Evolutionary conservation across 140 eudicot species (phyloP).

Genomic region (Oenanthe javanica): DNA sequence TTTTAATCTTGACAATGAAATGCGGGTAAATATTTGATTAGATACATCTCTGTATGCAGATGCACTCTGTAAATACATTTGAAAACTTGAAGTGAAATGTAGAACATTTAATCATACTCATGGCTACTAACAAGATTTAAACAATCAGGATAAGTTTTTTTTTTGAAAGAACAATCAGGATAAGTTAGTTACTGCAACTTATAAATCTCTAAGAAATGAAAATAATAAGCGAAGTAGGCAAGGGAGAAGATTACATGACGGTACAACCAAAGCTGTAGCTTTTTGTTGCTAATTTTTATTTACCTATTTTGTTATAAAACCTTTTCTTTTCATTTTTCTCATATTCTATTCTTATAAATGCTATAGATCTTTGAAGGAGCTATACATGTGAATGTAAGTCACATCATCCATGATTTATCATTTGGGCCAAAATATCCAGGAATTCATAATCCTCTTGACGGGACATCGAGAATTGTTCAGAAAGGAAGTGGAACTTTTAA

Average conservation of each 20-base stretch:
- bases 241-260: not conserved
- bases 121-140: not conserved
- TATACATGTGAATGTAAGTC: constrained; percentile 87
- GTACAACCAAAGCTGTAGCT: not conserved
- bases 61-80: not conserved
- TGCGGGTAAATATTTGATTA: not conserved
- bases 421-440: constrained; percentile 99
- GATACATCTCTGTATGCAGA: not conserved
- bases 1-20: not conserved
- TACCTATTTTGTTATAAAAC: not conserved
- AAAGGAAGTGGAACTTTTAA: constrained; percentile 88
- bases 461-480: constrained; percentile 57
- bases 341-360: not conserved
- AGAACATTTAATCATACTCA: not conserved
- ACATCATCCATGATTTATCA: constrained; percentile 83
- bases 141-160: not conserved
- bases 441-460: constrained; percentile 92
- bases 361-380: constrained; percentile 81
- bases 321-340: not conserved
- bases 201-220: not conserved
- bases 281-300: not conserved
- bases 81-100: not conserved
- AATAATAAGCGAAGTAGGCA: not conserved
- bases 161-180: not conserved
- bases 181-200: not conserved